These are phyloP conservation scores for Phytophthora chlamydospora DNA, from an alignment of 352 stramenopile genomes.

Conservation along the genomic window DNA sequence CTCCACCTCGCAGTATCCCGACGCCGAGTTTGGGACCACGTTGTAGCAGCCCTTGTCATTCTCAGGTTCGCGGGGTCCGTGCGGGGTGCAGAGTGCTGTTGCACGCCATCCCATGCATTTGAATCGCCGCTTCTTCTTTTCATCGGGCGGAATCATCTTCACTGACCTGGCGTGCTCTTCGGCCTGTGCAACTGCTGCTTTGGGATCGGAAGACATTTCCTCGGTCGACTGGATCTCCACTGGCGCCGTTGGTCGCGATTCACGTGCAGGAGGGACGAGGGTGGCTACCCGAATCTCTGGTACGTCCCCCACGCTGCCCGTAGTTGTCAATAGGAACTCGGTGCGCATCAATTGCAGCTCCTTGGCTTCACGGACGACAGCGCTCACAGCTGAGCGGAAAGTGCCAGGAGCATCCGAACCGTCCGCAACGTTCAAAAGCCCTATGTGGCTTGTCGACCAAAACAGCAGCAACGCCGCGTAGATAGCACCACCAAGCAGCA, in stretches of 20 bases:
- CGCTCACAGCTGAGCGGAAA: slow-evolving; percentile 17
- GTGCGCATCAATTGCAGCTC: slow-evolving; percentile 18
- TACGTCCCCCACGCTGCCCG: slow-evolving; percentile 7
- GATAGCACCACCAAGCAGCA: slow-evolving; percentile 16
- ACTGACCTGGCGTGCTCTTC: slow-evolving; percentile 23
- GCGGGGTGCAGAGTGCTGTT: slow-evolving; percentile 17
- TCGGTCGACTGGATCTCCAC: not conserved
- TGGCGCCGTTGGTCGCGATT: slow-evolving; percentile 9
- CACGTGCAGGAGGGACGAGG: slow-evolving; percentile 10
- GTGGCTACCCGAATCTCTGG: not conserved
- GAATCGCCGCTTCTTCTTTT: slow-evolving; percentile 22
- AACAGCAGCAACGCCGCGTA: slow-evolving; percentile 23
- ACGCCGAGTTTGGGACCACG: slow-evolving; percentile 19
- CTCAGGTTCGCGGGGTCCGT: slow-evolving; percentile 25
- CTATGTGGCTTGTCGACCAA: slow-evolving; percentile 16
- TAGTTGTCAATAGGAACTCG: slow-evolving; percentile 11
- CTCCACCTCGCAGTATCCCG: slow-evolving; percentile 27
- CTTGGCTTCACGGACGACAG: slow-evolving; percentile 12
- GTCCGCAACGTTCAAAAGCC: slow-evolving; percentile 7
- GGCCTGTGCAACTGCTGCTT: slow-evolving; percentile 4
- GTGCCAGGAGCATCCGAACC: not conserved
- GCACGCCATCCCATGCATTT: slow-evolving; percentile 30
- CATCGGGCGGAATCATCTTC: slow-evolving; percentile 21
- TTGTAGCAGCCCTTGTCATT: slow-evolving; percentile 26
- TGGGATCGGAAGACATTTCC: not conserved